phyloP scores from a whole-genome alignment of 441 rosid genomes.

The Euphorbia celastroides region DNA sequence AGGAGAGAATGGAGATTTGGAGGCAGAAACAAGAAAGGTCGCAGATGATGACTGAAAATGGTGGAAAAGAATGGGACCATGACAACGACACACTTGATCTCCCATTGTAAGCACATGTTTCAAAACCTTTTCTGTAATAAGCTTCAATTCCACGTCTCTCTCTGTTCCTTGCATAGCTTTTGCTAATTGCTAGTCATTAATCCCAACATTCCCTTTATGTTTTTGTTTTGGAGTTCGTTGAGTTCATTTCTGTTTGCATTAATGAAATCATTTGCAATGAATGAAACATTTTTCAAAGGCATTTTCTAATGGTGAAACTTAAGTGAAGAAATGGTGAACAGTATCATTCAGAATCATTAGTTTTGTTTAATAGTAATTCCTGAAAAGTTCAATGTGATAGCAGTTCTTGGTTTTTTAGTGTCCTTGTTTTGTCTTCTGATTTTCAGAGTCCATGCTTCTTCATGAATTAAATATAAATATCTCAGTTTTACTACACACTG shows the following conservation, averaged over 20 bases:
- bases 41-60: constrained; percentile 30
- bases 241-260: neutral
- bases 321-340: too few relatives aligned
- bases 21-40: constrained; percentile 44
- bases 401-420: neutral
- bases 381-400: too few relatives aligned
- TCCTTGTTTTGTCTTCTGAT: neutral
- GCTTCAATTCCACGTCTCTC: too few relatives aligned
- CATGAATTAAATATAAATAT: neutral
- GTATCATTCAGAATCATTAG: neutral
- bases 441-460: neutral
- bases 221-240: too few relatives aligned
- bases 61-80: constrained; percentile 34
- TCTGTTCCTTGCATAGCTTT: too few relatives aligned
- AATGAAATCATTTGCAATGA: neutral
- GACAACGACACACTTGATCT: constrained; percentile 39
- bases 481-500: neutral
- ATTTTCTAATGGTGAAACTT: too few relatives aligned
- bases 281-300: neutral
- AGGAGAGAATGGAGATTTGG: constrained; percentile 59
- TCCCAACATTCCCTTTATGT: too few relatives aligned
- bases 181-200: too few relatives aligned
- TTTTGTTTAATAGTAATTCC: neutral
- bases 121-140: too few relatives aligned
- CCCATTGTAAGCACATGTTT: constrained; percentile 40